Base-by-base conservation (phyloP, 2,329 filamentous ascomycete species). In the Botrytis sinoallii region DNA sequence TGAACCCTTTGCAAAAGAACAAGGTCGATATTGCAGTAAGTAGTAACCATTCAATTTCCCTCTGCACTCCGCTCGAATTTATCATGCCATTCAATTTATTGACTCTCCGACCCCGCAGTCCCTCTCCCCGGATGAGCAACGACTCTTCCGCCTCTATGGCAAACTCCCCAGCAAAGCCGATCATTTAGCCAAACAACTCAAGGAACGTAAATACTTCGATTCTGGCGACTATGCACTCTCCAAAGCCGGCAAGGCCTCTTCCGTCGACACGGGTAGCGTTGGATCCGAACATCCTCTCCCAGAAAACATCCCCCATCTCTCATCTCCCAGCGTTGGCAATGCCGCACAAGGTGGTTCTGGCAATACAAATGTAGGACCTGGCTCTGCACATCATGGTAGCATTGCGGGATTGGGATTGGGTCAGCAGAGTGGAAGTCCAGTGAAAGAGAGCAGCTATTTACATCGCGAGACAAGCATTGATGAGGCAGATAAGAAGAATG, bases 201-300 rank as follows among this genome's bases (percentile, higher is more conserved):
- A 98, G 89, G 96, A 98, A 84, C 95, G 96, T 86, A 99, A 97
- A 86, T 98, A 97, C 86, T 98, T 98, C 84, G 94, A 98, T 86
- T 96, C 93, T 75, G 95, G 94, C 81, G 94, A 98, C 86, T 98
- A 97, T 81, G 95, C 95, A 81, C 93, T 97, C 85, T 95, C 93
- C 84, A 97, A 98, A 87, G 96, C 96, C 75, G 96, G 96, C 84
- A 98, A 98, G 86, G 94, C 94, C 83, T 93, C 95, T 81, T 93
- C 96, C 82, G 92, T 96, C 81, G 95, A 97, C 81, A 93, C 97
- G 75, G 97, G 95, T 81, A 92, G 92, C 81, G 93, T 99, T 81
- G 96, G 96, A 80, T 95, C 93, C 80, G 92, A 97, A 85, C 96
- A 99, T 84, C 96, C 96, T 72, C 91, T 95, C 70, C 94, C 95